Conservation (phyloP, 805 yeast genomes). For the Cyberlindnera japonica region DNA sequence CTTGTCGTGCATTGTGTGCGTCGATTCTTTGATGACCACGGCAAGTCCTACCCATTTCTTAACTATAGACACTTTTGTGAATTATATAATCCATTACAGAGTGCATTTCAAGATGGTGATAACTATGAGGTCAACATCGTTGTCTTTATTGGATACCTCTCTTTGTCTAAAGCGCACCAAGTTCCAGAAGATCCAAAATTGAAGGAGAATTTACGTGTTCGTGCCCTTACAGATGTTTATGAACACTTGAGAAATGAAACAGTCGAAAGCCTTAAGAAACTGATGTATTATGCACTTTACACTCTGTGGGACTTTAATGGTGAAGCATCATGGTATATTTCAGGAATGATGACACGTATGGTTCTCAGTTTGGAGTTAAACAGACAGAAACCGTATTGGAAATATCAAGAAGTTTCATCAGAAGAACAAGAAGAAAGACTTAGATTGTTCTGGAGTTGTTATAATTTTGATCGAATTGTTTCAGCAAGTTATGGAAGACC, state of each 20-base stretch:
- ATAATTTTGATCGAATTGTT: slow-evolving; percentile 45
- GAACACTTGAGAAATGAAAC: slow-evolving; percentile 38
- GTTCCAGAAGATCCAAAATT: slow-evolving; percentile 35
- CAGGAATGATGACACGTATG: slow-evolving; percentile 44
- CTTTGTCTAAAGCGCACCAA: slow-evolving; percentile 40
- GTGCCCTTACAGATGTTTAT: slow-evolving; percentile 39
- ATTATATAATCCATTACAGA: slow-evolving; percentile 20
- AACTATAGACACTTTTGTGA: slow-evolving; percentile 18
- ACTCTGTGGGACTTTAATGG: slow-evolving; percentile 50
- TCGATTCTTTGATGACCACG: slow-evolving; percentile 33
- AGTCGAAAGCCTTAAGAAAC: slow-evolving; percentile 37
- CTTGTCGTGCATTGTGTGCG: slow-evolving; percentile 4
- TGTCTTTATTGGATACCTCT: slow-evolving; percentile 52
- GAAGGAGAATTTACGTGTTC: slow-evolving; percentile 37
- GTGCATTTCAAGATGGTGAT: slow-evolving; percentile 24
- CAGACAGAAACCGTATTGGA: slow-evolving; percentile 27
- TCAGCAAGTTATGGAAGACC: slow-evolving; percentile 49
- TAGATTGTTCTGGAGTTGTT: slow-evolving; percentile 48
- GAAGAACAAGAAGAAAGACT: slow-evolving; percentile 31
- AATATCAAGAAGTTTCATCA: not conserved
- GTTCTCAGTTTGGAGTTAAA: slow-evolving; percentile 45
- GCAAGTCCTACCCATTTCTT: slow-evolving; percentile 13
- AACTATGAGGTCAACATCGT: slow-evolving; percentile 49
- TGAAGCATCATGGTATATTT: slow-evolving; percentile 48
- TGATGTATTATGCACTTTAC: slow-evolving; percentile 44